phyloP scores from a whole-genome alignment of 129 eudicot species.

The Centaurea solstitialis region DNA sequence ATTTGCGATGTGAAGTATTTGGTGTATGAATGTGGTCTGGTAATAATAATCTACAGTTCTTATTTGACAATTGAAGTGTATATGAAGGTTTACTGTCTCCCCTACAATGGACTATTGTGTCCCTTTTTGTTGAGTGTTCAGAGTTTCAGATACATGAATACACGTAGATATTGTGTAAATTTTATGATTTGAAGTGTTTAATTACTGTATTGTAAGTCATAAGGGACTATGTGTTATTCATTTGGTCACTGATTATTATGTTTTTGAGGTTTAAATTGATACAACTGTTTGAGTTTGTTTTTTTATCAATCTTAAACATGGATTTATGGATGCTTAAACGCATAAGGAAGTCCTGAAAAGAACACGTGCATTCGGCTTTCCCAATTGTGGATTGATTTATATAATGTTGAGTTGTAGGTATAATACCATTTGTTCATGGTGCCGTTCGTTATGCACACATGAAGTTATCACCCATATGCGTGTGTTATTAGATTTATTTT shows the following conservation, averaged over 20 bases:
- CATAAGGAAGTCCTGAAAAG: not conserved
- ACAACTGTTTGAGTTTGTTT: not conserved
- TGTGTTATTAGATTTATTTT: not conserved
- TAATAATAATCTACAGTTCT: not conserved
- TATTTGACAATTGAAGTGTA: not conserved
- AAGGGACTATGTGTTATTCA: not conserved
- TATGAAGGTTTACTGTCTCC: not conserved
- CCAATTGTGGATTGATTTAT: not conserved
- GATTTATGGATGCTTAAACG: not conserved
- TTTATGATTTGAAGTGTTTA: not conserved
- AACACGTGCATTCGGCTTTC: not conserved
- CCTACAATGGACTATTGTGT: not conserved
- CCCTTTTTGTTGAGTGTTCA: not conserved
- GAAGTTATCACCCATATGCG: not conserved
- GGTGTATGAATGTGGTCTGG: not conserved
- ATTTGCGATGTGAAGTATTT: not conserved
- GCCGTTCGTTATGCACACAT: not conserved
- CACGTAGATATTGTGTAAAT: not conserved
- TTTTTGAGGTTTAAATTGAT: not conserved
- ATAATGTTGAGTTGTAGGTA: not conserved
- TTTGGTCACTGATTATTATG: not conserved
- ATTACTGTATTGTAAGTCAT: not conserved
- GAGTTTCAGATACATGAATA: not conserved
- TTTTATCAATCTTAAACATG: not conserved
- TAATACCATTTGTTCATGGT: slow-evolving; percentile 5